Evolutionary conservation across 2,329 filamentous ascomycete genomes (phyloP).

Genomic region (Epichloe sibirici): DNA sequence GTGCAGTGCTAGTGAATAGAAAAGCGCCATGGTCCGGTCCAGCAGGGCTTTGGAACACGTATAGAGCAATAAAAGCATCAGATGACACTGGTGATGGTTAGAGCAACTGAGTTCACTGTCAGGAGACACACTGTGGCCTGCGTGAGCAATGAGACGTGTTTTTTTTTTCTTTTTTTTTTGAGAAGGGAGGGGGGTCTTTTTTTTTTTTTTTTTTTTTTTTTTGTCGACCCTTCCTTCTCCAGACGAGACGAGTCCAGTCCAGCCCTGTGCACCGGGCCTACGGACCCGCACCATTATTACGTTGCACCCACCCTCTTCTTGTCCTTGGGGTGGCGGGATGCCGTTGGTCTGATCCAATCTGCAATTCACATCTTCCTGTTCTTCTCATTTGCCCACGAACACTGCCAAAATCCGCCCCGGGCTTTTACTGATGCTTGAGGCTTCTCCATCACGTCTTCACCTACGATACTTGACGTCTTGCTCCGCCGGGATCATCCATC

Average conservation of each 20-base stretch:
- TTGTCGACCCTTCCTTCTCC: neutral
- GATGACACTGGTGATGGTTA: too few relatives aligned
- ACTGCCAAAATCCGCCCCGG: slow-evolving; percentile 1
- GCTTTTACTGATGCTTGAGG: slow-evolving; percentile 4
- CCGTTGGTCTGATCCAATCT: neutral
- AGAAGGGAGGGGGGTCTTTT: too few relatives aligned
- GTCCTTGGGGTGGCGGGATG: neutral
- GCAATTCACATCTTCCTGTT: neutral
- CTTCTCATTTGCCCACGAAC: neutral
- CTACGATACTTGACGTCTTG: slow-evolving; percentile 1
- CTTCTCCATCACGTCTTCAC: slow-evolving; percentile 1
- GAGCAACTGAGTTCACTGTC: too few relatives aligned
- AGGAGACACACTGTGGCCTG: too few relatives aligned
- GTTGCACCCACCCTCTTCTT: neutral
- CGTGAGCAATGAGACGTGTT: too few relatives aligned
- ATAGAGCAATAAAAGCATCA: too few relatives aligned
- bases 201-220: neutral
- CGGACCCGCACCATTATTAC: neutral
- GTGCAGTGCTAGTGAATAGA: neutral
- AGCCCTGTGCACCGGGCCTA: neutral
- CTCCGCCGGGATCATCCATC: slow-evolving; percentile 3
- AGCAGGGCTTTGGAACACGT: too few relatives aligned
- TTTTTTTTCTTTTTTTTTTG: too few relatives aligned
- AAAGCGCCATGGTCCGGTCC: neutral
- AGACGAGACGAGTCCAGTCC: too few relatives aligned